phyloP scores from a whole-genome alignment of 2,329 filamentous ascomycete species.

The Coniochaeta hoffmannii region DNA sequence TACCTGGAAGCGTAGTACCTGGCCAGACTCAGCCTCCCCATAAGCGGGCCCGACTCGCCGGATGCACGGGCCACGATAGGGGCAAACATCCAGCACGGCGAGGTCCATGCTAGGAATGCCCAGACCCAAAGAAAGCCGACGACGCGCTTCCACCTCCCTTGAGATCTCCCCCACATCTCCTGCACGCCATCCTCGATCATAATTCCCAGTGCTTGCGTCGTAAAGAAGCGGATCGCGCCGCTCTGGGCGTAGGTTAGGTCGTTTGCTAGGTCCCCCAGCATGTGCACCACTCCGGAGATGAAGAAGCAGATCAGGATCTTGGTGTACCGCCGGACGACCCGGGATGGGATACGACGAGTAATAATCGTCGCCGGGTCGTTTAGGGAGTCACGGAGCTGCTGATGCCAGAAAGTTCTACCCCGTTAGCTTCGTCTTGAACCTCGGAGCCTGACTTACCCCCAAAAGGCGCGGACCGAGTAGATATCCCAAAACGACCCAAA shows the following conservation, averaged over 20 bases:
- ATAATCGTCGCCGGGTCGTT: neutral
- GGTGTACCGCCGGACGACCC: neutral
- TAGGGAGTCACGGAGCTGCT: neutral
- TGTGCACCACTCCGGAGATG: neutral
- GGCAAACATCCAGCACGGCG: neutral
- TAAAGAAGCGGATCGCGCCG: neutral
- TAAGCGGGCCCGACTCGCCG: neutral
- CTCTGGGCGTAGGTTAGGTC: neutral
- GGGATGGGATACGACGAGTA: neutral
- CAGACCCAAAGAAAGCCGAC: neutral
- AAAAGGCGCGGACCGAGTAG: neutral
- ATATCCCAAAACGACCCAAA: neutral
- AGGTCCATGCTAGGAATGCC: neutral
- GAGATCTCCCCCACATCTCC: neutral
- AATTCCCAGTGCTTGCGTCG: neutral
- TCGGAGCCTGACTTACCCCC: neutral
- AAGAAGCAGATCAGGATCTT: neutral
- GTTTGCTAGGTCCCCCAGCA: neutral
- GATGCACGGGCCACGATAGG: neutral
- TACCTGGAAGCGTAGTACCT: slow-evolving; percentile 28
- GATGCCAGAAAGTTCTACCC: neutral
- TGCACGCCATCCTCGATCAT: neutral
- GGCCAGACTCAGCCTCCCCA: neutral
- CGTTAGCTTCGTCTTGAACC: no score
- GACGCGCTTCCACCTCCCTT: neutral